These are phyloP conservation scores for Mucor sp. DNA, from an alignment of 371 early-diverging fungal species.

Conservation along the genomic window DNA sequence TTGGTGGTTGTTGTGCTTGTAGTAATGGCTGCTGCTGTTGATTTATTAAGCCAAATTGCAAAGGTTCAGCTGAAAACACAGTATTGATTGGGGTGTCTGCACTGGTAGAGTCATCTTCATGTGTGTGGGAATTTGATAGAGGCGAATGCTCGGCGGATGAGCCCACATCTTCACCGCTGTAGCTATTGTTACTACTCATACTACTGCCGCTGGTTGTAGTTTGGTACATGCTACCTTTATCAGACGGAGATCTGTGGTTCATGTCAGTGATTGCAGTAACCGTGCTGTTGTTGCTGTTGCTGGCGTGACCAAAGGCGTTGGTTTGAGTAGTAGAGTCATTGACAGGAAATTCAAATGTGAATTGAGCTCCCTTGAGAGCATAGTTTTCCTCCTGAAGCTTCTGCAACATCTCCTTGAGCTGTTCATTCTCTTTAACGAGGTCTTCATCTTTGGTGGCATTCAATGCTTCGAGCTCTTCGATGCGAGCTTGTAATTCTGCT, in stretches of 20 bases:
- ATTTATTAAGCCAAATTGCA: conserved; percentile 20
- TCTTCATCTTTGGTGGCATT: conserved; percentile 27
- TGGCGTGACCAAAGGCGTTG: not conserved
- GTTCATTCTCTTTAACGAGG: conserved; percentile 34
- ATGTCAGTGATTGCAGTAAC: not conserved
- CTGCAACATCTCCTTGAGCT: conserved; percentile 32
- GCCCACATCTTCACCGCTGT: conserved; percentile 22
- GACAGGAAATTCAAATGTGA: conserved; percentile 48
- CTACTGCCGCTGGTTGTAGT: conserved; percentile 14
- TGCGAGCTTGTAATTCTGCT: conserved; percentile 61
- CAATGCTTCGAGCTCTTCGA: conserved; percentile 61
- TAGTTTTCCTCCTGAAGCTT: conserved; percentile 46
- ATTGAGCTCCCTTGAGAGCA: conserved; percentile 42
- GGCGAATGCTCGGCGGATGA: conserved; percentile 23
- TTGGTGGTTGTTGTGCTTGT: not conserved
- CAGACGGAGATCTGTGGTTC: not conserved
- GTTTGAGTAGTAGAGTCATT: conserved; percentile 1
- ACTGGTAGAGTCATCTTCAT: conserved; percentile 24
- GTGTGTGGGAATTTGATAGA: conserved; percentile 11
- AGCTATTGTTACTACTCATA: conserved; percentile 21
- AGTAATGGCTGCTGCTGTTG: not conserved
- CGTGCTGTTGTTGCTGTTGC: not conserved
- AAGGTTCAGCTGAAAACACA: conserved; percentile 12
- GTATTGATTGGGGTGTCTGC: conserved; percentile 10
- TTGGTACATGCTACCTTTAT: not conserved